Conservation (phyloP, 164 flowering plant genomes). For the Platanus orientalis region DNA sequence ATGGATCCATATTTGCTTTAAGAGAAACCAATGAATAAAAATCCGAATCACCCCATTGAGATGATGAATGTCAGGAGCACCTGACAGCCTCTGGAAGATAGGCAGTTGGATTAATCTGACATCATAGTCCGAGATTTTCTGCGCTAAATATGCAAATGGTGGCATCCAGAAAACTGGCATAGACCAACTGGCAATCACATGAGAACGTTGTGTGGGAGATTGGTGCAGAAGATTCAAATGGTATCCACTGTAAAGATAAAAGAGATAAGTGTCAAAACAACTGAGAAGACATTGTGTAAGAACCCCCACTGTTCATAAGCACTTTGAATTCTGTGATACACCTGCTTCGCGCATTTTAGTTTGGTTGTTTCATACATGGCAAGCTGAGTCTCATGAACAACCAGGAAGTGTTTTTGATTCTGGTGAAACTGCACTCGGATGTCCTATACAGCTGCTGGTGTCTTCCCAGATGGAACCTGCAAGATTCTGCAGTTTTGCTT, state of each 20-base stretch:
- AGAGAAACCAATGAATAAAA: too few relatives aligned
- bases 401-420: slow-evolving; percentile 38
- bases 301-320: too few relatives aligned
- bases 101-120: slow-evolving; percentile 32
- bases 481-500: slow-evolving; percentile 24
- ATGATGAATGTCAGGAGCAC: slow-evolving; percentile 10
- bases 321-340: too few relatives aligned
- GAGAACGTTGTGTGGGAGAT: slow-evolving; percentile 37
- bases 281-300: background rate
- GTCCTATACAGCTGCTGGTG: slow-evolving; percentile 14
- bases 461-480: slow-evolving; percentile 34
- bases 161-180: slow-evolving; percentile 38
- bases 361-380: slow-evolving; percentile 33
- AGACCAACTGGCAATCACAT: slow-evolving; percentile 38
- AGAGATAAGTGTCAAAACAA: background rate
- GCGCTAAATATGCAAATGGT: slow-evolving; percentile 25
- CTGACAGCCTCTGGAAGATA: slow-evolving; percentile 23
- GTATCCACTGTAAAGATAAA: slow-evolving; percentile 30
- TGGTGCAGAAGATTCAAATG: slow-evolving; percentile 15
- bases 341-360: slow-evolving; percentile 7
- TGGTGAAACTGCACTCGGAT: slow-evolving; percentile 40
- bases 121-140: slow-evolving; percentile 22
- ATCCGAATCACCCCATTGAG: background rate
- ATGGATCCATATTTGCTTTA: too few relatives aligned
- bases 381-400: slow-evolving; percentile 30